phyloP scores from a whole-genome alignment of 2,329 filamentous ascomycete species.

The Ambrosiella cleistominuta region DNA sequence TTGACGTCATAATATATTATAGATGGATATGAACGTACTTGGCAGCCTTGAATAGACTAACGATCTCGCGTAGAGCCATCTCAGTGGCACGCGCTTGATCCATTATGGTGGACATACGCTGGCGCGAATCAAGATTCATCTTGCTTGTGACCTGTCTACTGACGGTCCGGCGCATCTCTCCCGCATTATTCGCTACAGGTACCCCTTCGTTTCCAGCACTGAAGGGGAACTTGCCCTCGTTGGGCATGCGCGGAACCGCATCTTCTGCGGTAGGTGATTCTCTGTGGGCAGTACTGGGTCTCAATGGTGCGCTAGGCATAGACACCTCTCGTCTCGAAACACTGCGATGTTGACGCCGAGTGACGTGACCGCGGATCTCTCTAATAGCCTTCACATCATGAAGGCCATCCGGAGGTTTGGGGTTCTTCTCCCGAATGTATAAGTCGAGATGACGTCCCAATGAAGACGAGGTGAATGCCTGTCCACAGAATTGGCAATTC shows the following conservation, averaged over 20 bases:
- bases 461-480: constrained; percentile 84
- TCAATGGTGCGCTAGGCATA: constrained; percentile 37
- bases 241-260: constrained; percentile 16
- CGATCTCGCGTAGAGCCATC: constrained; percentile 64
- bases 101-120: constrained; percentile 47
- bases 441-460: constrained; percentile 85
- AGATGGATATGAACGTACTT: constrained; percentile 38
- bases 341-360: constrained; percentile 56
- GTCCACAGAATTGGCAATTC: constrained; percentile 71
- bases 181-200: not conserved
- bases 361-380: constrained; percentile 69
- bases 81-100: constrained; percentile 75
- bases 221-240: not conserved
- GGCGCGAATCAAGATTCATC: constrained; percentile 44
- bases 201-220: constrained; percentile 14
- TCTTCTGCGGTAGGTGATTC: constrained; percentile 21
- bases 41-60: constrained; percentile 67
- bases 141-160: constrained; percentile 38
- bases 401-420: constrained; percentile 67
- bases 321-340: constrained; percentile 35
- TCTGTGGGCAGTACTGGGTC: constrained; percentile 19
- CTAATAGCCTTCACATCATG: constrained; percentile 83
- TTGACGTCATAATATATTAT: not conserved
- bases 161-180: constrained; percentile 21
- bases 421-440: constrained; percentile 86